Evolutionary conservation across 192 early-diverging fungal species (phyloP).

Genomic region (Entophlyctis luteolus): DNA sequence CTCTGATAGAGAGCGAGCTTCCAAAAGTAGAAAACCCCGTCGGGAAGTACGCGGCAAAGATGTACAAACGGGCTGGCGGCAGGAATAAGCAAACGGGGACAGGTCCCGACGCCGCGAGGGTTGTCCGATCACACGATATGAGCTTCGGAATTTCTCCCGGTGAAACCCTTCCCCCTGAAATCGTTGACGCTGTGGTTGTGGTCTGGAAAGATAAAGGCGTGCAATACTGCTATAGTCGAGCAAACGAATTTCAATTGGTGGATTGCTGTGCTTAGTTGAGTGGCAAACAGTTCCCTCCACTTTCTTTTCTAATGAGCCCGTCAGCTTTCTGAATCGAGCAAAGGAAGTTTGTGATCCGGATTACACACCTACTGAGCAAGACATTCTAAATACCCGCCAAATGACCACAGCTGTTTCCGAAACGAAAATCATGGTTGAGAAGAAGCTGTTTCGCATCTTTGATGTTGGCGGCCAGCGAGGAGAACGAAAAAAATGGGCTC

Average conservation of each 20-base stretch:
- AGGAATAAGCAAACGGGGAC: constrained; percentile 67
- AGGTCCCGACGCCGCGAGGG: constrained; percentile 11
- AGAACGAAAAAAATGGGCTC: constrained; percentile 60
- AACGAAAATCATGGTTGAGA: constrained; percentile 58
- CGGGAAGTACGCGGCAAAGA: constrained; percentile 65
- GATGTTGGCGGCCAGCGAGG: constrained; percentile 69
- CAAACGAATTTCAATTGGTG: constrained; percentile 47
- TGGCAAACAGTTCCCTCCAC: constrained; percentile 2
- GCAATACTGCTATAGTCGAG: constrained; percentile 32
- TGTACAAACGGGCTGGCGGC: constrained; percentile 73
- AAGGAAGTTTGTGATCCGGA: constrained; percentile 44
- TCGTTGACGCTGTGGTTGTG: constrained; percentile 10
- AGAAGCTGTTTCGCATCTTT: constrained; percentile 48
- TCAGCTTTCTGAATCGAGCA: constrained; percentile 36
- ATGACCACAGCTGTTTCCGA: constrained; percentile 69
- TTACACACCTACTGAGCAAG: constrained; percentile 64
- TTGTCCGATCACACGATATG: constrained; percentile 12
- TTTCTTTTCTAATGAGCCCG: background rate
- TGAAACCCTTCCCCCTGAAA: constrained; percentile 29
- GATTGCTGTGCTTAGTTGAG: constrained; percentile 44
- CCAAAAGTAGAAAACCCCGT: constrained; percentile 51
- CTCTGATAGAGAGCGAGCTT: constrained; percentile 72
- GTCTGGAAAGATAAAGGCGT: constrained; percentile 45
- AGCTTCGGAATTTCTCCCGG: constrained; percentile 27
- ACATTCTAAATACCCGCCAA: constrained; percentile 66